These are phyloP conservation scores for Elaphomyces granulatus DNA, from an alignment of 495 filamentous ascomycete genomes.

Conservation along the genomic window DNA sequence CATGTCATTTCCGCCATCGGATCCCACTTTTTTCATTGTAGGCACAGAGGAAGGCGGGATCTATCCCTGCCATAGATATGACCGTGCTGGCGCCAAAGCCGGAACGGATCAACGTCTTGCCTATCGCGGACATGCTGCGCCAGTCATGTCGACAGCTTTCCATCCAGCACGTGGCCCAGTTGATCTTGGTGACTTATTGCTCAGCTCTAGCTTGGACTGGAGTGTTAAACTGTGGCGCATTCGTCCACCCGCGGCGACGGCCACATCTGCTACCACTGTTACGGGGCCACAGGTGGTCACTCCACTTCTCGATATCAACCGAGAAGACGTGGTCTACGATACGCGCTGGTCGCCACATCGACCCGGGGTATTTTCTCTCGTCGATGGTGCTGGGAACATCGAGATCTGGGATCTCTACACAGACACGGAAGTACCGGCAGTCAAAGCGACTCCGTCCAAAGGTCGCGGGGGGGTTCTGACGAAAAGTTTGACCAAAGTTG, in stretches of 20 bases:
- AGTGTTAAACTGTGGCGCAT: slow-evolving; percentile 94
- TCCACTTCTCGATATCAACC: slow-evolving; percentile 74
- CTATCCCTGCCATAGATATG: slow-evolving; percentile 91
- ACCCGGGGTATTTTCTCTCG: slow-evolving; percentile 83
- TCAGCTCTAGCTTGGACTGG: slow-evolving; percentile 84
- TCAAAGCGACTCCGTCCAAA: slow-evolving; percentile 54
- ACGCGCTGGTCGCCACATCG: slow-evolving; percentile 84
- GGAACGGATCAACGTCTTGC: slow-evolving; percentile 75
- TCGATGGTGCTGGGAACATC: slow-evolving; percentile 84
- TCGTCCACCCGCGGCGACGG: slow-evolving; percentile 43
- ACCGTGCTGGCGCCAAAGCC: slow-evolving; percentile 89
- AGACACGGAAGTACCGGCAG: slow-evolving; percentile 81
- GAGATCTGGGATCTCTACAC: slow-evolving; percentile 92
- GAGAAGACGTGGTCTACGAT: slow-evolving; percentile 94
- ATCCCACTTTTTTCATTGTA: slow-evolving; percentile 94
- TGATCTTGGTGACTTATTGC: slow-evolving; percentile 88
- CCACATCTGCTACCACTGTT: slow-evolving; percentile 24
- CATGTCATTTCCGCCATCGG: slow-evolving; percentile 89
- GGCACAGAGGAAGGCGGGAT: slow-evolving; percentile 94
- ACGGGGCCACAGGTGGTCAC: slow-evolving; percentile 31
- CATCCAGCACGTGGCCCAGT: slow-evolving; percentile 82
- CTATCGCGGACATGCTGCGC: slow-evolving; percentile 79
- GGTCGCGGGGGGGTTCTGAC: slow-evolving; percentile 40
- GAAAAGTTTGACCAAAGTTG: slow-evolving; percentile 78
- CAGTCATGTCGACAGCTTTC: slow-evolving; percentile 92